These are phyloP conservation scores for Pholiota adiposa DNA, from an alignment of 1,284 basidiomycete genomes.

Conservation along the genomic window DNA sequence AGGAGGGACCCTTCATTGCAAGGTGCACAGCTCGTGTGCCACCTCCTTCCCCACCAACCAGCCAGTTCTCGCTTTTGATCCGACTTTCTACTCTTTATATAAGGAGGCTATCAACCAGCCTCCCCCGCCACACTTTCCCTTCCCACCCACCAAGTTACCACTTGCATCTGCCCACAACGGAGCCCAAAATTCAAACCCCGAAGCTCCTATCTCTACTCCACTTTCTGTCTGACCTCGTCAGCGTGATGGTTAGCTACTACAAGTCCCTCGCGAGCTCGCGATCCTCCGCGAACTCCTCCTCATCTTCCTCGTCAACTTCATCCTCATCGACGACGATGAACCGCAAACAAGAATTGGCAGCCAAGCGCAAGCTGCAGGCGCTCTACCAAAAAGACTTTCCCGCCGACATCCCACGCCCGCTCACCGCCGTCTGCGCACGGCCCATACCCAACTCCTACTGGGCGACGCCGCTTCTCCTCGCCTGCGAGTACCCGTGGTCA, in stretches of 20 bases:
- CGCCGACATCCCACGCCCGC: conserved; percentile 15
- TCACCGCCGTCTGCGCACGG: conserved; percentile 40
- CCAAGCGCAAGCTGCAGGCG: conserved; percentile 16
- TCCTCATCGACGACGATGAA: not conserved
- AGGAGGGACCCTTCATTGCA: not conserved
- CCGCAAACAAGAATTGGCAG: conserved; percentile 9
- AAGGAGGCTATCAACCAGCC: not conserved
- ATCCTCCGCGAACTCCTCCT: not conserved
- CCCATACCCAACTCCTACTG: conserved; percentile 83
- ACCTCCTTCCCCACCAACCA: not conserved
- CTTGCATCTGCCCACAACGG: too few relatives aligned
- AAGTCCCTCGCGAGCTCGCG: not conserved
- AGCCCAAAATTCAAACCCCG: not conserved
- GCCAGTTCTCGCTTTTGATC: not conserved
- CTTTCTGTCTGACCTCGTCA: not conserved
- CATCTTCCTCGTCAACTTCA: not conserved
- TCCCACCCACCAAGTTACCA: not conserved
- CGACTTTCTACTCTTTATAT: not conserved
- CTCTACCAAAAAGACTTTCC: conserved; percentile 9
- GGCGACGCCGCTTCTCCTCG: conserved; percentile 71
- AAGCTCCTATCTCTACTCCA: not conserved
- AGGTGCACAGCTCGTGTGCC: not conserved
- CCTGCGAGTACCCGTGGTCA: conserved; percentile 80
- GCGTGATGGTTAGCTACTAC: not conserved
- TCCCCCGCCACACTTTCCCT: not conserved